Base-by-base conservation (phyloP, 1,284 basidiomycete species). In the Nidula niveotomentosa region DNA sequence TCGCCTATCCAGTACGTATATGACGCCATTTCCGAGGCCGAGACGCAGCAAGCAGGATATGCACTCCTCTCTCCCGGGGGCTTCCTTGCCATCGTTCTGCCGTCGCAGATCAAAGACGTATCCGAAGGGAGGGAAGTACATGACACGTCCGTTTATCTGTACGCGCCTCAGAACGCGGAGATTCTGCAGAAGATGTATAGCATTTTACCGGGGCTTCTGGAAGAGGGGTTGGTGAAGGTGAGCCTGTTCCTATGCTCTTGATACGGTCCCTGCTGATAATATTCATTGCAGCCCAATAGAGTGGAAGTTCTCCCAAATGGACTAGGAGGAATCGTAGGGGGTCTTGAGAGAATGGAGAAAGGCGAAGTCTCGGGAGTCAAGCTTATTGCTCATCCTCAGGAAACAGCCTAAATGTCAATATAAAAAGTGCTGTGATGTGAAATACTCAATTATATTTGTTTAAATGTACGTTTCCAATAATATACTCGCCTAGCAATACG, bases 301-400 rank as follows among this genome's bases (percentile, higher is more conserved):
- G 61, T 74, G 0, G 75, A 82, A 60, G 65, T 81, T 6, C 62
- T 85, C 7, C 69, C 76, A 0, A 65, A 67, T 23, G 83, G 83
- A 8, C 65, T 86, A 9, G 59, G 60, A 2, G 81, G 76, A 3
- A 75, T 85, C 12, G 44, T 62, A 0, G 72, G 57, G n/a, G 83
- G 78, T 0, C 59, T 86, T 49, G 65, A 75, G 45, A 66, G 68
- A 56, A 46, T 85, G 63, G 65, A 69, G 57, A 56, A 65, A 2
- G 68, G 71, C 5, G 61, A 76, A 51, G 71, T 84, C 18, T 83
- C 79, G n/a, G 80, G 75, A 2, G 63, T 67, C 12, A 85, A 86
- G 61, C 65, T 85, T n/a, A 67, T 85, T n/a, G 76, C 62, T 4
- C 74, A 66, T 50, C 82, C 83, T 6, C 74, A 76, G 50, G 79